phyloP scores from a whole-genome alignment of 495 filamentous ascomycete species.

The Hypoxylon cercidicola region DNA sequence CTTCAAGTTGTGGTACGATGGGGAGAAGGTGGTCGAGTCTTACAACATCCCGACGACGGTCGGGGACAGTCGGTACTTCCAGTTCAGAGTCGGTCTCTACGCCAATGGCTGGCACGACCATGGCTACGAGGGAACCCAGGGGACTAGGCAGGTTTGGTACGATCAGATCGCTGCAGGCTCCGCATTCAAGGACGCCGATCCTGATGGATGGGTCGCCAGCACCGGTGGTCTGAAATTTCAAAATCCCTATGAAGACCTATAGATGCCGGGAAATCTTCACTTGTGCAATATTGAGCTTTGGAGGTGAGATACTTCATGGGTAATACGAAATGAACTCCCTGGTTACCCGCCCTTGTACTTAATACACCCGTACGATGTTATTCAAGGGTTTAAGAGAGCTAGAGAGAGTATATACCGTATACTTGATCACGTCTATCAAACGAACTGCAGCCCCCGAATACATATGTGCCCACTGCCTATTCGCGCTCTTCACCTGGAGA shows the following conservation, averaged over 20 bases:
- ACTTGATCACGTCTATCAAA: not conserved
- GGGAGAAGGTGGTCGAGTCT: conserved; percentile 57
- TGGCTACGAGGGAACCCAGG: conserved; percentile 57
- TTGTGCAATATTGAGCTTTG: too few species aligned
- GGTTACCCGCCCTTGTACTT: too few species aligned
- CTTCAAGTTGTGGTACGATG: conserved; percentile 64
- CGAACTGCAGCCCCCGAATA: not conserved
- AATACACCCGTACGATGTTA: too few species aligned
- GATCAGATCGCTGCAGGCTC: conserved; percentile 63
- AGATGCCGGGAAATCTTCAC: not conserved
- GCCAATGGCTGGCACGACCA: conserved; percentile 68
- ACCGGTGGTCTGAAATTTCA: not conserved
- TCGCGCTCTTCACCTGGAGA: not conserved
- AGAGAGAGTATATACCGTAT: not conserved
- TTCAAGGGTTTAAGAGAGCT: too few species aligned
- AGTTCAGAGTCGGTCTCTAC: conserved; percentile 66
- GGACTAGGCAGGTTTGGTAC: conserved; percentile 62
- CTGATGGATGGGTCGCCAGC: conserved; percentile 22
- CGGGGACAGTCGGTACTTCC: conserved; percentile 56
- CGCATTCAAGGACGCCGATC: conserved; percentile 59
- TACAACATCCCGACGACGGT: conserved; percentile 58
- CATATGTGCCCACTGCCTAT: not conserved
- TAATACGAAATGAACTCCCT: too few species aligned
- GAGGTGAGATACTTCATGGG: too few species aligned
- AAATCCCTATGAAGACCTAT: not conserved